Evolutionary conservation across 257 asterid species (phyloP).

Genomic region (Plectranthus barbatus): DNA sequence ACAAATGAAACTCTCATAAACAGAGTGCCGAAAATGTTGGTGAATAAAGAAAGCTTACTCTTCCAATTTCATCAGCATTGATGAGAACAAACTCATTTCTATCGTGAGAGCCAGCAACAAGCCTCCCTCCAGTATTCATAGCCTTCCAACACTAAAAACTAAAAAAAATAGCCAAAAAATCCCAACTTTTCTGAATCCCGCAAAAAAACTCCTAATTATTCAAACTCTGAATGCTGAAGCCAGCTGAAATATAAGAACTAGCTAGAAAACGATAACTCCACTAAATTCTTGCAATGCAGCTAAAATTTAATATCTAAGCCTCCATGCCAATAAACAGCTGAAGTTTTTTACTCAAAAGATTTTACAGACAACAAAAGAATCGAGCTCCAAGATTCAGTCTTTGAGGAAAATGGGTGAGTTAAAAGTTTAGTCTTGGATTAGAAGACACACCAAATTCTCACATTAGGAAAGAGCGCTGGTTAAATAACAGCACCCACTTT

Average conservation of each 20-base stretch:
- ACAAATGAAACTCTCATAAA: background rate
- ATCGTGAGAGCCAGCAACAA: constrained; percentile 76
- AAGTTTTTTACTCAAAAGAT: background rate
- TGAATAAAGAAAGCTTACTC: constrained; percentile 24
- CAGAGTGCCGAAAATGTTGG: constrained; percentile 9
- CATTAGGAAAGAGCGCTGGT: constrained; percentile 24
- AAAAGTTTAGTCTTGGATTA: constrained; percentile 29
- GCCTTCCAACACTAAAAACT: constrained; percentile 14
- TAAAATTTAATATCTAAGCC: background rate
- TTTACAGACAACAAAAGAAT: background rate
- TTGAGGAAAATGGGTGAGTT: constrained; percentile 18
- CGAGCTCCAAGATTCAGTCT: constrained; percentile 28
- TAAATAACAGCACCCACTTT: constrained; percentile 3
- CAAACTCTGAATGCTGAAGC: constrained; percentile 4
- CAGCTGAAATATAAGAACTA: background rate
- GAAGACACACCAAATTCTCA: constrained; percentile 17
- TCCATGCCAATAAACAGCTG: constrained; percentile 4
- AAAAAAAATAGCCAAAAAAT: background rate
- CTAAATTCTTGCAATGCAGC: background rate
- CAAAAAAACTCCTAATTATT: background rate
- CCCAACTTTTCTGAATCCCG: constrained; percentile 11
- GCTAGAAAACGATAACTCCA: background rate
- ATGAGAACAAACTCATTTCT: constrained; percentile 67
- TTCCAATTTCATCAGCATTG: constrained; percentile 76
- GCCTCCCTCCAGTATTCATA: constrained; percentile 74